Base-by-base conservation (phyloP, 306 rosid species). In the Arachis stenosperma region DNA sequence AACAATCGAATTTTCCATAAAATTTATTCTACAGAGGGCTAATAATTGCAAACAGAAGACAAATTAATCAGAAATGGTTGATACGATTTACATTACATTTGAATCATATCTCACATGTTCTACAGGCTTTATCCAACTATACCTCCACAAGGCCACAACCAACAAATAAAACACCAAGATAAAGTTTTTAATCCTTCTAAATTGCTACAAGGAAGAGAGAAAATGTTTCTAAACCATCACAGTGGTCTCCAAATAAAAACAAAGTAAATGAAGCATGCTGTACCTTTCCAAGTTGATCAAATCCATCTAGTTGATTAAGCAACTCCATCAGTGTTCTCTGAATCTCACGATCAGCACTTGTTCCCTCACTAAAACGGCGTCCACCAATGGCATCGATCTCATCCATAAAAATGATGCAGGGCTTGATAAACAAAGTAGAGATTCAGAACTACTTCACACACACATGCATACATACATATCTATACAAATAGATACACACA, bases 331-430 rank as follows among this genome's bases (percentile, higher is more conserved):
- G 81, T 7, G 99, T 95, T 81, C 99, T 87, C 58, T 95, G 99
- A 79, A 95, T 90, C 83, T 95, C 99, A 77, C 99, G 96, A 76
- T 95, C 99, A 1, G 96, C 96, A 80, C 99, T 91, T 61, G 98
- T 95, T 80, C 99, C 99, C 79, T 88, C 95, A 52, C 96, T 95
- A 72, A 95, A 90, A 64, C 99, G 97, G 37, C 98, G 96, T 47
- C 99, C 99, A 77, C 99, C 99, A 78, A 95, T 95, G 79, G 98
- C 99, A 80, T 95, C 99, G n/a, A 95, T 95, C 84, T 95, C 99
- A 57, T 95, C 99, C 99, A 95, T 95, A 79, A 95, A 95, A 54
- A 95, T 95, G 84, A 95, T 95, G 90, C 99, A 95, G 47, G 99
- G 99, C 98, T 95, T 55, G 30, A 73, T 61, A 74, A 64, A 69